These are phyloP conservation scores for Apodospora peruviana DNA, from an alignment of 495 filamentous ascomycete species.

Conservation along the genomic window DNA sequence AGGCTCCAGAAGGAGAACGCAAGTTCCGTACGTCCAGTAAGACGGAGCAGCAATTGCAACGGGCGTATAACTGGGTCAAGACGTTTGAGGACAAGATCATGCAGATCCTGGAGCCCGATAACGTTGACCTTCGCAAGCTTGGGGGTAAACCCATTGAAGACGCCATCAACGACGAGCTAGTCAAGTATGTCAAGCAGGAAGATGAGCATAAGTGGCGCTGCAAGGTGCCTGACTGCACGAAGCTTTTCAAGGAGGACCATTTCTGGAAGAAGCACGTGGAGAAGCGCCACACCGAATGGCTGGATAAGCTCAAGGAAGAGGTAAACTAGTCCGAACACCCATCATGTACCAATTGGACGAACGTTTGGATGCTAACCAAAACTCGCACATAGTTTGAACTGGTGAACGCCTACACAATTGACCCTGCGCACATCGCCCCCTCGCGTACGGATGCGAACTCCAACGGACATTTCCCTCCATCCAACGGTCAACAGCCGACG, in stretches of 20 bases:
- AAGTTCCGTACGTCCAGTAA: constrained; percentile 65
- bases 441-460: constrained; percentile 93
- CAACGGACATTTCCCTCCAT: constrained; percentile 87
- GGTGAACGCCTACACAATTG: constrained; percentile 88
- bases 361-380: not conserved
- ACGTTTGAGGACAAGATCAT: constrained; percentile 96
- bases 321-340: constrained; percentile 46
- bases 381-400: constrained; percentile 59
- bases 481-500: constrained; percentile 63
- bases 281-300: constrained; percentile 90
- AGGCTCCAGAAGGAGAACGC: constrained; percentile 54
- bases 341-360: not conserved
- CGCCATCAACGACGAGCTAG: constrained; percentile 77
- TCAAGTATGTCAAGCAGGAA: constrained; percentile 89
- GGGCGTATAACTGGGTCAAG: constrained; percentile 98
- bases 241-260: constrained; percentile 91
- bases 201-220: constrained; percentile 95
- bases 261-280: constrained; percentile 99
- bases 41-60: constrained; percentile 81
- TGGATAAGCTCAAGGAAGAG: constrained; percentile 71
- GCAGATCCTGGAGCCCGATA: constrained; percentile 85
- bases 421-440: constrained; percentile 88
- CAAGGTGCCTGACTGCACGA: constrained; percentile 91
- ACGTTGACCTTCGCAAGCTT: constrained; percentile 77
- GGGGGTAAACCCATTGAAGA: constrained; percentile 85